A percentile compares a stretch with the other conserved stretches of the same genome.
Conservation (phyloP, 1,284 basidiomycete species). For the Cryptococcus sp. region DNA sequence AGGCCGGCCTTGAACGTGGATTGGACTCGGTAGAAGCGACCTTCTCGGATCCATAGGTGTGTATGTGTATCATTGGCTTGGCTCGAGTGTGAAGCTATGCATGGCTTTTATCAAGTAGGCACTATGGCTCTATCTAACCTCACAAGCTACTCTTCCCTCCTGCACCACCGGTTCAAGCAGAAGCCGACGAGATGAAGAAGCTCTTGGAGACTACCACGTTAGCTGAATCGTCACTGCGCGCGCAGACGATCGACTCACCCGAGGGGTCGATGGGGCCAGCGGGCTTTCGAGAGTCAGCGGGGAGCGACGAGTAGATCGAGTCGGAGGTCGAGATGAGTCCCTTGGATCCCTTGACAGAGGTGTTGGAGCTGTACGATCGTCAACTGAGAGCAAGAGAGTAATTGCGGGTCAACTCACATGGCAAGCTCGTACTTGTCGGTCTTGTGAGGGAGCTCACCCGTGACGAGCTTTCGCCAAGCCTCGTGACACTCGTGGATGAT, state of each 20-base stretch:
- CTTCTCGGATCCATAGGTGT: too few relatives aligned
- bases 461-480: constrained; percentile 92
- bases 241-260: constrained; percentile 53
- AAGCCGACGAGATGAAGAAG: constrained; percentile 56
- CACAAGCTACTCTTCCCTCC: not conserved
- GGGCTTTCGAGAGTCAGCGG: constrained; percentile 71
- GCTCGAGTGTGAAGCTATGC: too few relatives aligned
- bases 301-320: constrained; percentile 61
- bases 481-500: constrained; percentile 99
- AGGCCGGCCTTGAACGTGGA: too few relatives aligned
- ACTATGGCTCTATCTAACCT: not conserved
- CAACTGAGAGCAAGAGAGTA: not conserved
- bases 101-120: too few relatives aligned
- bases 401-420: constrained; percentile 56
- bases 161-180: constrained; percentile 51
- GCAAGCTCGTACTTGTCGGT: constrained; percentile 66
- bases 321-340: constrained; percentile 63
- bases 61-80: too few relatives aligned
- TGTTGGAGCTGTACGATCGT: constrained; percentile 48
- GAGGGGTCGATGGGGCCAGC: constrained; percentile 82
- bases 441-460: constrained; percentile 68
- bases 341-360: constrained; percentile 66
- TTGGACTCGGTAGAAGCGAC: too few relatives aligned
- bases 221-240: not conserved
- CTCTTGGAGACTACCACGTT: constrained; percentile 32